These are phyloP conservation scores for Colletotrichum salicis DNA, from an alignment of 2,329 filamentous ascomycete species.

Conservation along the genomic window DNA sequence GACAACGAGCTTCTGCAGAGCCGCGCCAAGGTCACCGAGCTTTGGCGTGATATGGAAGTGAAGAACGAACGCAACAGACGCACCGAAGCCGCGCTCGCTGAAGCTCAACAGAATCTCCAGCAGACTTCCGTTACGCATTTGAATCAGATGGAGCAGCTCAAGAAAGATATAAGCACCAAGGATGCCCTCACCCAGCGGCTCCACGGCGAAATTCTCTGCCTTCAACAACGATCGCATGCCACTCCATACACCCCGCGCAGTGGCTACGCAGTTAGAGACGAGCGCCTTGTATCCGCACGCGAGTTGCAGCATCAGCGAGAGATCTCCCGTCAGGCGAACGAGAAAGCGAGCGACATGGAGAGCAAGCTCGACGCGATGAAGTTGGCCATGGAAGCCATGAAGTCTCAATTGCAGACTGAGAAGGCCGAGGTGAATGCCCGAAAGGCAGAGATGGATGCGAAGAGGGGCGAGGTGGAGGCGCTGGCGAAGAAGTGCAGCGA, in stretches of 20 bases:
- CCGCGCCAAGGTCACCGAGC: neutral
- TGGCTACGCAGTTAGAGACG: neutral
- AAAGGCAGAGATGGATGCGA: neutral
- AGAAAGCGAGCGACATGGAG: neutral
- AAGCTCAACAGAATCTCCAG: neutral
- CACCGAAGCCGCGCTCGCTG: neutral
- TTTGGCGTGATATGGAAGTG: neutral
- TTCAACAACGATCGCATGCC: neutral
- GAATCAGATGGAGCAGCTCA: neutral
- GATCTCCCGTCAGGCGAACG: neutral
- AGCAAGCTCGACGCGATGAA: slow-evolving; percentile 9
- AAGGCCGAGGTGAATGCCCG: neutral
- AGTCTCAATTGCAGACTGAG: neutral
- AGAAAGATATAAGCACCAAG: neutral
- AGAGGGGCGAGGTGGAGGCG: neutral
- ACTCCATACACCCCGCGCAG: neutral
- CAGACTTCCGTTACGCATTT: neutral
- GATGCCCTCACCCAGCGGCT: neutral
- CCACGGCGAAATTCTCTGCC: neutral
- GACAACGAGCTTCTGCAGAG: neutral
- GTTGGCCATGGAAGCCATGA: neutral
- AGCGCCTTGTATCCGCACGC: neutral
- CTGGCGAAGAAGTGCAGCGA: neutral
- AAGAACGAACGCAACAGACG: neutral
- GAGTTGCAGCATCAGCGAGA: neutral